These are phyloP conservation scores for Rosa rugosa DNA, from an alignment of 306 rosid species.

Conservation along the genomic window DNA sequence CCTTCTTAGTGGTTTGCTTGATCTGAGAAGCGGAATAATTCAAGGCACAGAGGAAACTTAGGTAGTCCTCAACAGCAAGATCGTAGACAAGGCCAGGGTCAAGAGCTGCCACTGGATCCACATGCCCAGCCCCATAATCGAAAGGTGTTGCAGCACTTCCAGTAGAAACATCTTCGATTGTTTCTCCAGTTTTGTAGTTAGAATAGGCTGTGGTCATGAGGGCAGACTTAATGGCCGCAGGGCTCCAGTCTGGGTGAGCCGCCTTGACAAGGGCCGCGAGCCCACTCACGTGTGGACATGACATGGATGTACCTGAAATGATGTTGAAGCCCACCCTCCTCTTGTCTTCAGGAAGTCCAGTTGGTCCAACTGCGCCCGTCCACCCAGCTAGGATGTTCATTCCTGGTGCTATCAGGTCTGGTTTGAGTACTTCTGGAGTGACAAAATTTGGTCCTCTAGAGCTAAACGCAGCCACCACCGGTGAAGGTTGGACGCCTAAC, in stretches of 20 bases:
- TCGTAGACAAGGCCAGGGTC: conserved; percentile 93
- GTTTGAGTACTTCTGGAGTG: conserved; percentile 76
- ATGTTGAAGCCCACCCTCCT: conserved; percentile 72
- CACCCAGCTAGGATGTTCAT: conserved; percentile 94
- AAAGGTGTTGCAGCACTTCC: conserved; percentile 75
- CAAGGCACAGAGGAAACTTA: conserved; percentile 79
- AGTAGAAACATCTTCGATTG: conserved; percentile 54
- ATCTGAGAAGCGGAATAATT: conserved; percentile 51
- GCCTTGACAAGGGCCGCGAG: conserved; percentile 75
- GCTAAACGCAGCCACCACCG: conserved; percentile 84
- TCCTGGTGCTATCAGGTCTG: conserved; percentile 96
- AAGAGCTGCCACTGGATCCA: conserved; percentile 73
- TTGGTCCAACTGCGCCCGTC: conserved; percentile 66
- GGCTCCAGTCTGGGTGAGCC: conserved; percentile 83
- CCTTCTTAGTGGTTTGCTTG: conserved; percentile 45
- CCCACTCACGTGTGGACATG: conserved; percentile 94
- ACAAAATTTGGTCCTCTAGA: conserved; percentile 84
- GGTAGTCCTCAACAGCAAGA: conserved; percentile 55
- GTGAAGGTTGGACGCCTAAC: conserved; percentile 76
- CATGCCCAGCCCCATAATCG: conserved; percentile 90
- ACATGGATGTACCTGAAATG: conserved; percentile 93
- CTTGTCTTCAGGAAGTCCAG: conserved; percentile 45
- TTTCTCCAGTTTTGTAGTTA: conserved; percentile 52
- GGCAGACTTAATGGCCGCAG: conserved; percentile 85
- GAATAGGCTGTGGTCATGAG: conserved; percentile 90